Conservation (phyloP, 2,329 filamentous ascomycete genomes). For the Mycogone perniciosa region DNA sequence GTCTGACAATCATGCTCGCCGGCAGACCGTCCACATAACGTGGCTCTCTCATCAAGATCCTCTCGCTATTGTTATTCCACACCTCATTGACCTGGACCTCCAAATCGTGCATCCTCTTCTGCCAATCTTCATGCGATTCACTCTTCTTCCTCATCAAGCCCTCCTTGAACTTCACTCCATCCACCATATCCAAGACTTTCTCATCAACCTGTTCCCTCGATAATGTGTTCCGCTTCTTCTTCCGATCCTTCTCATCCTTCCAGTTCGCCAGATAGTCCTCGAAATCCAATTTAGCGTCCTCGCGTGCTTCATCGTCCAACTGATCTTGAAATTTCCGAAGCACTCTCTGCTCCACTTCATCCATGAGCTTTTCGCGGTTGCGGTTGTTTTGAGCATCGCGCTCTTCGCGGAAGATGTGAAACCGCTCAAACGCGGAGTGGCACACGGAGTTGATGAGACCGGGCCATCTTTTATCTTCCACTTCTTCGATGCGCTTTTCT, state of each 20-base stretch:
- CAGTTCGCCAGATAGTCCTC: too few species aligned
- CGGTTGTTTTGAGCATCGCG: too few species aligned
- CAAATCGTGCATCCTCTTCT: background rate
- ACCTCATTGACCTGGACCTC: background rate
- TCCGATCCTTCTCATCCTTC: background rate
- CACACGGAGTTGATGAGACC: too few species aligned
- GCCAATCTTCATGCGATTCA: conserved; percentile 3
- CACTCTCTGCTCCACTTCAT: background rate
- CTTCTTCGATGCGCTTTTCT: too few species aligned
- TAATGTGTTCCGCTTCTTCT: background rate
- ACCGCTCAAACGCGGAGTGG: too few species aligned
- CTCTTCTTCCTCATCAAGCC: background rate
- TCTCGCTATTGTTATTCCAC: conserved; percentile 10
- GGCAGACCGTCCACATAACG: conserved; percentile 26
- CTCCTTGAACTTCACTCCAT: background rate
- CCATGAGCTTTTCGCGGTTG: background rate
- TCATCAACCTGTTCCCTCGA: conserved; percentile 5
- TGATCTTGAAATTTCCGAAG: background rate
- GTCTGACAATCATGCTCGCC: conserved; percentile 13
- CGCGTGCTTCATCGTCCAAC: background rate
- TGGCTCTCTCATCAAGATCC: conserved; percentile 7
- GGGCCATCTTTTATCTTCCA: too few species aligned
- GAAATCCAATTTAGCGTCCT: too few species aligned
- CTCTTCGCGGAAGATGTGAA: too few species aligned
- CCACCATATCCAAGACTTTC: background rate